These are phyloP conservation scores for Lathyrus tuberosus DNA, from an alignment of 306 rosid genomes.

Conservation along the genomic window DNA sequence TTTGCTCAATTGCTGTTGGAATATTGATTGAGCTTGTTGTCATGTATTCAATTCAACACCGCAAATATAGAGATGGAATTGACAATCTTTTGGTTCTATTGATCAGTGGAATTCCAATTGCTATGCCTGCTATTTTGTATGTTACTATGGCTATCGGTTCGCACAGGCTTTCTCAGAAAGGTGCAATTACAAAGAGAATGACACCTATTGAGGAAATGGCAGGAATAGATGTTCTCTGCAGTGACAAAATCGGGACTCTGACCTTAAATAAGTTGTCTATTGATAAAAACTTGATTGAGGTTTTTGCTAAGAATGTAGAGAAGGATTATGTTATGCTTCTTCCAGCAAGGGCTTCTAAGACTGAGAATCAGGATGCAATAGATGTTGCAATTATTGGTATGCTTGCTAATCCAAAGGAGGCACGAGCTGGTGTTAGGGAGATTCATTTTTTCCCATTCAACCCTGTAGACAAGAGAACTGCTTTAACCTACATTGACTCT, in stretches of 20 bases:
- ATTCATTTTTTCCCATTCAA: slow-evolving; percentile 96
- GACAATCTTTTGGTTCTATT: slow-evolving; percentile 93
- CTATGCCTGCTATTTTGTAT: slow-evolving; percentile 98
- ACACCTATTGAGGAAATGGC: slow-evolving; percentile 99
- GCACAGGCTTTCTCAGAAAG: slow-evolving; percentile 96
- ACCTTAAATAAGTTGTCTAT: slow-evolving; percentile 87
- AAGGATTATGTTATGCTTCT: slow-evolving; percentile 84
- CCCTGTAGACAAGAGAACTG: no score
- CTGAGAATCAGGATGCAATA: slow-evolving; percentile 98
- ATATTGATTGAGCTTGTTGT: no score
- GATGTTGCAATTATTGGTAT: slow-evolving; percentile 98
- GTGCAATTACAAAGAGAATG: slow-evolving; percentile 97
- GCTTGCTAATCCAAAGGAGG: slow-evolving; percentile 99
- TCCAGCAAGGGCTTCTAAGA: slow-evolving; percentile 97
- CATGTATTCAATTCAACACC: no score
- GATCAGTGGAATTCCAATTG: slow-evolving; percentile 99
- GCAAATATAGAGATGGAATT: slow-evolving; percentile 87
- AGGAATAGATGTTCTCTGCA: slow-evolving; percentile 98
- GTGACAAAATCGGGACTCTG: slow-evolving; percentile 97
- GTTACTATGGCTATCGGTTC: slow-evolving; percentile 99
- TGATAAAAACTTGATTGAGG: slow-evolving; percentile 82
- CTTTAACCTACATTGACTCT: no score
- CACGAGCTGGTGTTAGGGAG: slow-evolving; percentile 92
- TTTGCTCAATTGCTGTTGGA: slow-evolving; percentile 91
- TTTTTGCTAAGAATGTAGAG: slow-evolving; percentile 86